A percentile compares a stretch with the other conserved stretches of the same genome.
Conservation (phyloP, 306 rosid species). For the Hippophae gyantsensis region DNA sequence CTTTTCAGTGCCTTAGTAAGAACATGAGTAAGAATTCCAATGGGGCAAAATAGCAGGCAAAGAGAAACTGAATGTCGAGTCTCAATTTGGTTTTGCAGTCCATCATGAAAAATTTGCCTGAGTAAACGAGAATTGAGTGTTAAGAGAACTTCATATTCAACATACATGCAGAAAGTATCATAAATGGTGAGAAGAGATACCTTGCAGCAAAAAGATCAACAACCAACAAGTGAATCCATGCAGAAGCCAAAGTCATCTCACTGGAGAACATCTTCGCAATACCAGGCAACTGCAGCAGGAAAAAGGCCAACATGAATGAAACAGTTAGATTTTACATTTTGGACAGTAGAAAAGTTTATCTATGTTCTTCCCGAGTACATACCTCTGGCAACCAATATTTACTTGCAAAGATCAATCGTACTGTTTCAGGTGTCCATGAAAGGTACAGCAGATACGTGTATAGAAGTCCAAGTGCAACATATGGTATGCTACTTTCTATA, state of each 20-base stretch:
- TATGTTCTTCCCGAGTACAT: conserved; percentile 16
- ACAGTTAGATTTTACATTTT: background rate
- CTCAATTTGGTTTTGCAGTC: conserved; percentile 61
- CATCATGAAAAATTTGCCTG: conserved; percentile 80
- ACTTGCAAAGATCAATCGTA: conserved; percentile 58
- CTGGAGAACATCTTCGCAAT: conserved; percentile 79
- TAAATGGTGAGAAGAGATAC: conserved; percentile 25
- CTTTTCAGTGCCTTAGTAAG: conserved; percentile 65
- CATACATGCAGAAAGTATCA: background rate
- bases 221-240: conserved; percentile 91
- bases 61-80: conserved; percentile 78
- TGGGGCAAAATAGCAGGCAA: conserved; percentile 81
- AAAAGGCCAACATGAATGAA: conserved; percentile 4
- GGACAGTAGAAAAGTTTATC: conserved; percentile 6
- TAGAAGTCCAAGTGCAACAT: conserved; percentile 59
- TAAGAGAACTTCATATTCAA: background rate
- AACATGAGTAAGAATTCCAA: conserved; percentile 74
- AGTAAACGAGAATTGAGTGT: conserved; percentile 7
- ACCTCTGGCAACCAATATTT: conserved; percentile 94
- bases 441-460: conserved; percentile 77
- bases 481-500: conserved; percentile 64
- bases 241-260: conserved; percentile 90
- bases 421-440: conserved; percentile 89
- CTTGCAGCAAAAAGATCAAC: conserved; percentile 96
- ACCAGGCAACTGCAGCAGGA: conserved; percentile 54